These are phyloP conservation scores for Cordyceps farinosa DNA, from an alignment of 2,329 filamentous ascomycete species.

Conservation along the genomic window DNA sequence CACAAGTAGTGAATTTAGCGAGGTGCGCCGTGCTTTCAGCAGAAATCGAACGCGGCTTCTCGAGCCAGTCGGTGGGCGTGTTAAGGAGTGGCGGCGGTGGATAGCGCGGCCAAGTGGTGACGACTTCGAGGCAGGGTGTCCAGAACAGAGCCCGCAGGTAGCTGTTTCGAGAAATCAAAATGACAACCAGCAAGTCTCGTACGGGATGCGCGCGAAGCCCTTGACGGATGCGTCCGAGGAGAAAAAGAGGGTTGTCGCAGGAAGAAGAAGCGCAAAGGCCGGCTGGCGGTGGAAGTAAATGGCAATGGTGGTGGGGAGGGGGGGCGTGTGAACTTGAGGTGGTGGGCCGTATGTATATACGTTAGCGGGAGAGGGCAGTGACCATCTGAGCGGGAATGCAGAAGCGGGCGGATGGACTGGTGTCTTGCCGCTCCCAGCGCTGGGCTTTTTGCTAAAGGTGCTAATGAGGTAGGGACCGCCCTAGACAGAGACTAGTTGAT, in stretches of 20 bases:
- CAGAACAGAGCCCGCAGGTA: conserved; percentile 2
- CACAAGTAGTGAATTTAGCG: not conserved
- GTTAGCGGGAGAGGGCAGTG: conserved; percentile 28
- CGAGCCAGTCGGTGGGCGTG: not conserved
- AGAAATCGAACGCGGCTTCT: conserved; percentile 1
- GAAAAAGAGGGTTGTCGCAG: conserved; percentile 21
- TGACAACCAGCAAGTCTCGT: not conserved
- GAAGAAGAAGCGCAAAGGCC: conserved; percentile 17
- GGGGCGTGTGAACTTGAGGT: conserved; percentile 8
- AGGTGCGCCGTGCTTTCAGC: not conserved
- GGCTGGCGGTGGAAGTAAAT: conserved; percentile 19
- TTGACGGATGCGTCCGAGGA: conserved; percentile 14
- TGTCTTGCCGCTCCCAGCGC: conserved; percentile 38
- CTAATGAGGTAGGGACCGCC: conserved; percentile 18
- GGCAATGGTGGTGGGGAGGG: conserved; percentile 20
- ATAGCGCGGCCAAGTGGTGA: not conserved
- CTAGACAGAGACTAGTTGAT: conserved; percentile 10
- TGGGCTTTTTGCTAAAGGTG: conserved; percentile 21
- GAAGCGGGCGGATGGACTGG: conserved; percentile 36
- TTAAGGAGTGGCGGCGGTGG: conserved; percentile 5
- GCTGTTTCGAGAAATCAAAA: conserved; percentile 3
- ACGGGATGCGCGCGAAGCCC: conserved; percentile 11
- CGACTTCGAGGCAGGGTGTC: conserved; percentile 1
- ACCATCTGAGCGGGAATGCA: conserved; percentile 34
- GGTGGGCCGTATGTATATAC: conserved; percentile 19